Evolutionary conservation across 2,329 filamentous ascomycete genomes (phyloP).

Genomic region (Chlorencoelia australis): DNA sequence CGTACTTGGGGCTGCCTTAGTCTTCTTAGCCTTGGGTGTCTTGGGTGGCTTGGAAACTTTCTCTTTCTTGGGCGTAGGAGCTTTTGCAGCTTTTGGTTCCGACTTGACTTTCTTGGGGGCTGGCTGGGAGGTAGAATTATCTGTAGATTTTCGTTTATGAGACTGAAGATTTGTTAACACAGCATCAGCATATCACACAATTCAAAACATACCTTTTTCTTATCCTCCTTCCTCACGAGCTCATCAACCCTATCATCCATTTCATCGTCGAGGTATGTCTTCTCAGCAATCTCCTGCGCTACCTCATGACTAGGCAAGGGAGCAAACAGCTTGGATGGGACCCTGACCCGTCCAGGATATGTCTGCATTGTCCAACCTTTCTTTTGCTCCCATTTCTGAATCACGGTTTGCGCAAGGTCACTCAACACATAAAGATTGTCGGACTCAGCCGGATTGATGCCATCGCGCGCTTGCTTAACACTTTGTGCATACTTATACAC

Average conservation of each 20-base stretch:
- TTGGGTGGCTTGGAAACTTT: slow-evolving; percentile 18
- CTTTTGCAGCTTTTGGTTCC: slow-evolving; percentile 12
- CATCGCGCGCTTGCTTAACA: slow-evolving; percentile 82
- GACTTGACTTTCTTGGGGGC: slow-evolving; percentile 17
- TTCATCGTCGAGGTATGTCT: slow-evolving; percentile 66
- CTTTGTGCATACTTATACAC: slow-evolving; percentile 90
- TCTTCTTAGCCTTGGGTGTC: slow-evolving; percentile 24
- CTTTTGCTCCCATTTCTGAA: slow-evolving; percentile 77
- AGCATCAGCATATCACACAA: slow-evolving; percentile 9
- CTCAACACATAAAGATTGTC: slow-evolving; percentile 77
- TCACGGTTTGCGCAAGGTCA: slow-evolving; percentile 73
- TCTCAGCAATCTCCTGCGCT: slow-evolving; percentile 78
- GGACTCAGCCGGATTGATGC: slow-evolving; percentile 55
- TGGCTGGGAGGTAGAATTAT: slow-evolving; percentile 17
- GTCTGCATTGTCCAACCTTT: slow-evolving; percentile 80
- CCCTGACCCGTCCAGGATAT: slow-evolving; percentile 68
- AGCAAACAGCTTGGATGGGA: slow-evolving; percentile 71
- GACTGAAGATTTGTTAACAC: slow-evolving; percentile 13
- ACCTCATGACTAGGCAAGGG: slow-evolving; percentile 65
- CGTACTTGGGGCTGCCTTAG: slow-evolving; percentile 9
- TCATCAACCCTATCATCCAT: slow-evolving; percentile 58
- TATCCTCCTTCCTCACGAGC: slow-evolving; percentile 59
- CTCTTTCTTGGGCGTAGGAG: slow-evolving; percentile 22
- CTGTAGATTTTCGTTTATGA: slow-evolving; percentile 23
- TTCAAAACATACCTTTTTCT: slow-evolving; percentile 40